These are phyloP conservation scores for Endoconidiophora polonica DNA, from an alignment of 2,329 filamentous ascomycete genomes.

Conservation along the genomic window DNA sequence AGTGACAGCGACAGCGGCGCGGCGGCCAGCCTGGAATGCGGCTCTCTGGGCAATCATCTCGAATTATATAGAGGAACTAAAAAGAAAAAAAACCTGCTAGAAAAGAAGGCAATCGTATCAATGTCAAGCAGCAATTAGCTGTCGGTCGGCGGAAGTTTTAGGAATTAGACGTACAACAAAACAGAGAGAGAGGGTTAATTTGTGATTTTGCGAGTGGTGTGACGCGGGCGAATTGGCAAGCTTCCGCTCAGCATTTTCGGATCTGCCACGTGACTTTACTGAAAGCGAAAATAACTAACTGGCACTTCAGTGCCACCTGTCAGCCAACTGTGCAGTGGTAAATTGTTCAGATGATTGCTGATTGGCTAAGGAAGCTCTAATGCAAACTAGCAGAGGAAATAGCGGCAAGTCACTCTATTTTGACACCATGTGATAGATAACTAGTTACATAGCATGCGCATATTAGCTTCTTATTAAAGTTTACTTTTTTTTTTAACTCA, in stretches of 20 bases:
- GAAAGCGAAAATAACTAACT: neutral
- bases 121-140: neutral
- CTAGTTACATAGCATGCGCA: too few relatives aligned
- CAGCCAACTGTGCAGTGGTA: neutral
- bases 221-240: constrained; percentile 8
- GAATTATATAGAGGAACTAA: constrained; percentile 13
- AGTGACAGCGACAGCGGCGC: constrained; percentile 30
- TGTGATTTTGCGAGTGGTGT: constrained; percentile 4
- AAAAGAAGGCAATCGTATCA: neutral
- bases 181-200: neutral
- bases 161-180: neutral
- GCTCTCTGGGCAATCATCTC: constrained; percentile 50
- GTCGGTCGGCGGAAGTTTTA: neutral
- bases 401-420: neutral
- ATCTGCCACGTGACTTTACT: constrained; percentile 6
- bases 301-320: neutral
- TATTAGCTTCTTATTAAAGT: too few relatives aligned
- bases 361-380: constrained; percentile 1
- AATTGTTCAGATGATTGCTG: neutral
- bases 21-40: constrained; percentile 42
- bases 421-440: too few relatives aligned
- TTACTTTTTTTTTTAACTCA: too few relatives aligned
- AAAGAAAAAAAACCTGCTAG: neutral
- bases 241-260: neutral
- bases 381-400: neutral